These are phyloP conservation scores for Kwoniella shandongensis DNA, from an alignment of 768 basidiomycete genomes.

Conservation along the genomic window DNA sequence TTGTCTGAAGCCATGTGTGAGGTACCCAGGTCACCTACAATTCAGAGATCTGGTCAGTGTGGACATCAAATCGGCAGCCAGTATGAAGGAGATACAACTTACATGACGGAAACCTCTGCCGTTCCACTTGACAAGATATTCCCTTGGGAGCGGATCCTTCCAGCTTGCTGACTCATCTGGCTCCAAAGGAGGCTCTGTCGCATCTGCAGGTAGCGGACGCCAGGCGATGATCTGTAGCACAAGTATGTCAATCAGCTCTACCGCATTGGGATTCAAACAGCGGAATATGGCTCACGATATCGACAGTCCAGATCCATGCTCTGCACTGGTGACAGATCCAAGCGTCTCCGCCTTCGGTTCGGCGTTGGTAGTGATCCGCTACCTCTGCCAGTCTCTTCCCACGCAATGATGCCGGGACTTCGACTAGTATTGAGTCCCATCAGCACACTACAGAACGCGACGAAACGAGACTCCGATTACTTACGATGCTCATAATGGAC, in stretches of 20 bases:
- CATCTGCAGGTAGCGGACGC: conserved; percentile 74
- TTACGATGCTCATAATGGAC: conserved; percentile 72
- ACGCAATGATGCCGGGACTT: conserved; percentile 56
- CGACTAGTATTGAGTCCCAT: conserved; percentile 46
- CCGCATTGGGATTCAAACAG: too few species aligned
- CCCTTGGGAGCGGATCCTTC: conserved; percentile 71
- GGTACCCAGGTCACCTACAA: conserved; percentile 75
- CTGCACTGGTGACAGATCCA: conserved; percentile 71
- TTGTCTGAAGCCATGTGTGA: conserved; percentile 81
- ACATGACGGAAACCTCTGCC: conserved; percentile 69
- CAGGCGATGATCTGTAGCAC: conserved; percentile 74
- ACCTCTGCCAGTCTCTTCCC: conserved; percentile 56
- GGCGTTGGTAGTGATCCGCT: conserved; percentile 39
- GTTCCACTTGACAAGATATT: conserved; percentile 90
- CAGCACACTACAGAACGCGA: neutral
- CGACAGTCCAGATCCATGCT: conserved; percentile 68
- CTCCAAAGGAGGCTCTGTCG: conserved; percentile 59
- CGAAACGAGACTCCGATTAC: neutral
- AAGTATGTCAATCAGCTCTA: neutral
- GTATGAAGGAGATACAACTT: conserved; percentile 21
- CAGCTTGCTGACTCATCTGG: conserved; percentile 57
- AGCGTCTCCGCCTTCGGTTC: conserved; percentile 6
- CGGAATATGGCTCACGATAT: conserved; percentile 58
- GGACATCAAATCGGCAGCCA: neutral
- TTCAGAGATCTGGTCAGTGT: neutral